Percentiles rank a stretch among this genome's conserved stretches.
These are phyloP conservation scores for Tetrastigma voinierianum DNA, from an alignment of 164 flowering plant species.

Conservation along the genomic window DNA sequence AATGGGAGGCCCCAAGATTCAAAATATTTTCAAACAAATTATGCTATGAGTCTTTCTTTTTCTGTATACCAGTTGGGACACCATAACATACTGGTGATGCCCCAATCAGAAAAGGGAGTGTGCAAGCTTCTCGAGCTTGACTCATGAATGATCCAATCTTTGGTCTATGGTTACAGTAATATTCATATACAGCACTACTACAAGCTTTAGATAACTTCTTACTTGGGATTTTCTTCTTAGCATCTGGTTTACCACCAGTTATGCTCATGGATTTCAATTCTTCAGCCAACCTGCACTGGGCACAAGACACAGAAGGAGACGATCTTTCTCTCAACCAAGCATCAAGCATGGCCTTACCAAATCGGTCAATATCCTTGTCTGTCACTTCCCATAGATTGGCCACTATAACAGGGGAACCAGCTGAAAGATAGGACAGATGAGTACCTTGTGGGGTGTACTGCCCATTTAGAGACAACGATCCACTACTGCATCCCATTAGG, in stretches of 20 bases:
- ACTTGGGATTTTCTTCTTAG: slow-evolving; percentile 30
- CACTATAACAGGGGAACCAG: slow-evolving; percentile 86
- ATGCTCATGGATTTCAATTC: slow-evolving; percentile 43
- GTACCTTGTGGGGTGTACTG: slow-evolving; percentile 73
- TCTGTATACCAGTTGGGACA: slow-evolving; percentile 80
- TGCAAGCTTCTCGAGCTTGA: slow-evolving; percentile 80
- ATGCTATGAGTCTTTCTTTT: slow-evolving; percentile 38
- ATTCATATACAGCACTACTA: slow-evolving; percentile 7
- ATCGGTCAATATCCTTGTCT: slow-evolving; percentile 90
- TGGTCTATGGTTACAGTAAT: slow-evolving; percentile 35
- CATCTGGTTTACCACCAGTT: slow-evolving; percentile 19
- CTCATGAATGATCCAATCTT: slow-evolving; percentile 76
- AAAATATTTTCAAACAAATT: too few species aligned
- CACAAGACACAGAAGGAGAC: slow-evolving; percentile 16
- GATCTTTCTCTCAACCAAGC: slow-evolving; percentile 76
- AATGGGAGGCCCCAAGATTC: too few species aligned
- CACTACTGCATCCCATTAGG: slow-evolving; percentile 98
- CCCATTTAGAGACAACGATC: slow-evolving; percentile 60
- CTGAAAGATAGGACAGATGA: slow-evolving; percentile 66
- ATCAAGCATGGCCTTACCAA: slow-evolving; percentile 72
- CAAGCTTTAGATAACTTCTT: slow-evolving; percentile 26
- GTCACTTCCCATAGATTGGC: slow-evolving; percentile 98
- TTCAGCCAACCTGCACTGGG: slow-evolving; percentile 27
- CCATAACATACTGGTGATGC: slow-evolving; percentile 97
- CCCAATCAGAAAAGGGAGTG: slow-evolving; percentile 71